Base-by-base conservation (phyloP, 2,329 filamentous ascomycete species). In the Canariomyces notabilis region DNA sequence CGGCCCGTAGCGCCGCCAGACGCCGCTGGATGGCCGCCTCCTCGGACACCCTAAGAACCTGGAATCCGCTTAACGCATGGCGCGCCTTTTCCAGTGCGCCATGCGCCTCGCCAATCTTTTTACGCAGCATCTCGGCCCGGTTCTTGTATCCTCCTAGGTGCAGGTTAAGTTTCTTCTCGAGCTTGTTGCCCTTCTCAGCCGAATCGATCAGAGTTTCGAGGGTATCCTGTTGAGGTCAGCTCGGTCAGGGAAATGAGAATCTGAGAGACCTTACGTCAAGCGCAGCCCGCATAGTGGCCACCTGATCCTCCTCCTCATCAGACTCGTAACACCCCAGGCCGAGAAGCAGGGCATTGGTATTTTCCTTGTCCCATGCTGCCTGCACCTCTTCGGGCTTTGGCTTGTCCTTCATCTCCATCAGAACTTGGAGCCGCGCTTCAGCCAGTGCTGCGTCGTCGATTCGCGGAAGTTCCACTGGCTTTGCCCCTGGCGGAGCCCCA, bases 81-180 rank as follows among this genome's bases (percentile, higher is more conserved):
- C 70, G 79, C 2, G 87, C 85, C 68, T 87, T 86, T 47, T 84
- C 80, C 12, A 96, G 73, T 2, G 85, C 85, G 16, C 82, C 78
- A 20, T 82, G 79, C 1, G 89, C 87, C 54, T 89, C 86, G 15
- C 69, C 67, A 52, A 94, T 87, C 70, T 95, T 97, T 50, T 82
- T 77, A 18, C 82, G 79, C 20, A 98, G 76, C 57, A 80, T 82
- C 65, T 89, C 89, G 26, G 88, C 82, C 23, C 93, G 85, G 57
- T 89, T 83, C 64, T 90, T 83, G 68, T 98, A 98, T 12, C 93
- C 93, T 19, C 90, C 90, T 2, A 95, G 80, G 59, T 93, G 84
- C 44, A 95, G 74, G 0, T 76, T 75, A n/a, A 98, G 78, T 67
- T 93, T 96, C 77, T 95, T 95, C 68, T 97, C 90, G 1, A 95